Conservation (phyloP, 139 green algal species). For the Volvox africanus region DNA sequence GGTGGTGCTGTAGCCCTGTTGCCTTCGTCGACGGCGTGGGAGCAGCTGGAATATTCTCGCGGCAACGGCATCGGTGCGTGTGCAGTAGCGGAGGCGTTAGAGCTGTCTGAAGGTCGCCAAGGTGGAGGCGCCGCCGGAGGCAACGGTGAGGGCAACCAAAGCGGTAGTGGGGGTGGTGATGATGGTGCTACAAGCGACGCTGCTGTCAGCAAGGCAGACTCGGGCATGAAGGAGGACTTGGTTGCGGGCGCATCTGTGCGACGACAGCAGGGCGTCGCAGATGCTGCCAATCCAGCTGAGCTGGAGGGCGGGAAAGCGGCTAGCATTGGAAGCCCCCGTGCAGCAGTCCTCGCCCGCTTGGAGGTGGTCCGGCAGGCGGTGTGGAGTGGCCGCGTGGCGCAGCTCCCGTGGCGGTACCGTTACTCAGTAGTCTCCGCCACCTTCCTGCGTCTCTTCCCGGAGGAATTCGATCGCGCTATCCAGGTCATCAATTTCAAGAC, state of each 20-base stretch:
- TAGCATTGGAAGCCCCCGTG: neutral
- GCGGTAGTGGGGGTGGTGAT: no score
- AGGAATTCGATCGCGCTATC: constrained; percentile 72
- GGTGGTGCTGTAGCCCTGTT: no score
- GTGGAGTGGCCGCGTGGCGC: constrained; percentile 34
- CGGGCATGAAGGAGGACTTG: no score
- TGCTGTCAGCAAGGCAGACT: no score
- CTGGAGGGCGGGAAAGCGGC: neutral
- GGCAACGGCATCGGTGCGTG: no score
- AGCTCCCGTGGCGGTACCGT: constrained; percentile 13
- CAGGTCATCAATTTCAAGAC: constrained; percentile 64
- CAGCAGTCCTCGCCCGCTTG: neutral
- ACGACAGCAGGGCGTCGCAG: no score
- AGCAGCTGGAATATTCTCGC: neutral
- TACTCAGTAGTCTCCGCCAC: constrained; percentile 49
- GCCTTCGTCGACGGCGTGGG: neutral
- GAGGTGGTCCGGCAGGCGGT: constrained; percentile 31
- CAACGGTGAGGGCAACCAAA: no score
- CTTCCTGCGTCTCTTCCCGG: constrained; percentile 67
- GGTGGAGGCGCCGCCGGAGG: no score
- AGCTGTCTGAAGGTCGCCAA: no score
- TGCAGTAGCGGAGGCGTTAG: neutral
- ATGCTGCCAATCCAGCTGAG: neutral
- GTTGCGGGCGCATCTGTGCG: no score
- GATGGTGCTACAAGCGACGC: no score